Percentiles rank a stretch among this genome's conserved stretches.
These are phyloP conservation scores for Saturnispora serradocipensis DNA, from an alignment of 805 yeast genomes.

Conservation along the genomic window DNA sequence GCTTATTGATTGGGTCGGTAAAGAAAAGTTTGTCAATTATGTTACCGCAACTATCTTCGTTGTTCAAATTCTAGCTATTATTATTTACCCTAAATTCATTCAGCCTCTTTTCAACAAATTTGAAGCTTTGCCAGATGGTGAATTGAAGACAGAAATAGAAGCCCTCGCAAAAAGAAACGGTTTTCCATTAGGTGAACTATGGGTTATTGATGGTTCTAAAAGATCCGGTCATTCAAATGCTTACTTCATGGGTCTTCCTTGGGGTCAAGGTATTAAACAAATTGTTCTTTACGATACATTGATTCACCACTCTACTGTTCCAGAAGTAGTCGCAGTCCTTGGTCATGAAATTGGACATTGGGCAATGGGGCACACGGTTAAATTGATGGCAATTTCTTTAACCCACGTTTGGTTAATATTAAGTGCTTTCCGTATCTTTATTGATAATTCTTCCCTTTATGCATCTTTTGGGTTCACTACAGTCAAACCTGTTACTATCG, in stretches of 20 bases:
- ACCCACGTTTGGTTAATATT: slow-evolving; percentile 55
- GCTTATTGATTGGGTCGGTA: slow-evolving; percentile 69
- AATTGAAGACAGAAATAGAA: slow-evolving; percentile 74
- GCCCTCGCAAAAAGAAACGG: slow-evolving; percentile 61
- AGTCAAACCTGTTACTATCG: slow-evolving; percentile 67
- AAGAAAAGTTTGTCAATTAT: slow-evolving; percentile 68
- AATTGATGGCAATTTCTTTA: slow-evolving; percentile 58
- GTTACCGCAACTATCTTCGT: slow-evolving; percentile 61
- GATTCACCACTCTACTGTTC: slow-evolving; percentile 64
- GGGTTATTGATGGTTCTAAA: slow-evolving; percentile 93
- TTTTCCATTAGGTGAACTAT: slow-evolving; percentile 81
- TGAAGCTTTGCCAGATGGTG: slow-evolving; percentile 85
- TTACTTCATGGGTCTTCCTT: slow-evolving; percentile 90
- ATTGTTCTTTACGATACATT: slow-evolving; percentile 91
- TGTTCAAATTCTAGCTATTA: slow-evolving; percentile 65
- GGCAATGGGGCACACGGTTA: slow-evolving; percentile 83
- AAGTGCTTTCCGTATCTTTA: slow-evolving; percentile 68
- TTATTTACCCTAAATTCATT: slow-evolving; percentile 75
- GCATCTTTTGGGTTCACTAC: slow-evolving; percentile 64
- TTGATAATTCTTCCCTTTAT: slow-evolving; percentile 71
- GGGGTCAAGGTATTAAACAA: slow-evolving; percentile 65
- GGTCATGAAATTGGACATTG: slow-evolving; percentile 99
- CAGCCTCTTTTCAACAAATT: slow-evolving; percentile 90
- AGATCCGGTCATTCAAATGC: slow-evolving; percentile 97
- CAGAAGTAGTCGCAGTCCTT: slow-evolving; percentile 84